These are phyloP conservation scores for Scheffersomyces illinoinensis DNA, from an alignment of 1,139 yeast genomes.

Conservation along the genomic window DNA sequence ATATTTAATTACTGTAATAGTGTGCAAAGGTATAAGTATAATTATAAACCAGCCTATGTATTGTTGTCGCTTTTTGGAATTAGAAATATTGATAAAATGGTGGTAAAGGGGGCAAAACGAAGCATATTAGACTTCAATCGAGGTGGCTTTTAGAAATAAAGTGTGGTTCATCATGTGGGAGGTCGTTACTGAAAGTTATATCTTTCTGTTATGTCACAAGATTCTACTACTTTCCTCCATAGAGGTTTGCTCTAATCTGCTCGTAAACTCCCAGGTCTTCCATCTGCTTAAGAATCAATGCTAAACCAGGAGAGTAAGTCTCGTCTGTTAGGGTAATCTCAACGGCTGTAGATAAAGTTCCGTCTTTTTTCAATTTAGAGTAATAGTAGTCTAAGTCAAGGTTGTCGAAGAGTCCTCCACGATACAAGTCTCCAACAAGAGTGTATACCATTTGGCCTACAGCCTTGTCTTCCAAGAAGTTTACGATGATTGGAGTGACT, in stretches of 20 bases:
- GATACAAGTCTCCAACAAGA: slow-evolving; percentile 29
- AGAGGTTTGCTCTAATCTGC: slow-evolving; percentile 34
- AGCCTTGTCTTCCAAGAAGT: slow-evolving; percentile 24
- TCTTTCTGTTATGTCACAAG: neutral
- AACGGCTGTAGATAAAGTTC: slow-evolving; percentile 22
- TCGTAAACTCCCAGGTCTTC: slow-evolving; percentile 35
- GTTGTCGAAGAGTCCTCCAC: slow-evolving; percentile 34
- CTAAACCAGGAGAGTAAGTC: slow-evolving; percentile 35
- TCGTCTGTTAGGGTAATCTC: slow-evolving; percentile 31
- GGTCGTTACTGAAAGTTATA: neutral
- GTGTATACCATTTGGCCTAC: slow-evolving; percentile 23
- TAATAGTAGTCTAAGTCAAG: slow-evolving; percentile 26
- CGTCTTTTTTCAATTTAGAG: slow-evolving; percentile 24
- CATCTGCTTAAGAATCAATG: slow-evolving; percentile 31
- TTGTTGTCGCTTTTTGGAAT: neutral
- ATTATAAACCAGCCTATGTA: neutral
- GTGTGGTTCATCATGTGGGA: neutral
- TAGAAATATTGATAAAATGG: neutral
- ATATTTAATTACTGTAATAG: neutral
- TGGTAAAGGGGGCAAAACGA: neutral
- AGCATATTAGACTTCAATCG: neutral
- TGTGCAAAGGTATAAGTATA: neutral
- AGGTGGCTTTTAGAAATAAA: neutral
- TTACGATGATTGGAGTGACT: slow-evolving; percentile 28
- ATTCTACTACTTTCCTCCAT: slow-evolving; percentile 23